Conservation (phyloP, 1,139 yeast genomes). For the Yamadazyma siamensis region DNA sequence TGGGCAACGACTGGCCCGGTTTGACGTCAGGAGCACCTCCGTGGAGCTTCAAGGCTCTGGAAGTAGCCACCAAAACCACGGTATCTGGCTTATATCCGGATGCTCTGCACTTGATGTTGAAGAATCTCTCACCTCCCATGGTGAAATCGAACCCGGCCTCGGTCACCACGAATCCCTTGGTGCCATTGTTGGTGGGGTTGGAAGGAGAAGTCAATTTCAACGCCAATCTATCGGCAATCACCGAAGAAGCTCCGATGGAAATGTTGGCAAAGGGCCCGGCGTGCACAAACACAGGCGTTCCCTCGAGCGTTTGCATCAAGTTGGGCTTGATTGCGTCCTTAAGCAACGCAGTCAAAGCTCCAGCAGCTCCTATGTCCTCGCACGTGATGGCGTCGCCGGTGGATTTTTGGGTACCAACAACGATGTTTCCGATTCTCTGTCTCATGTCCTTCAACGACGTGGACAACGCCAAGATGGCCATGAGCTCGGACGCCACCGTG, state of each 20-base stretch:
- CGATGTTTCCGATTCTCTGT: conserved; percentile 66
- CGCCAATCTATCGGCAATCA: conserved; percentile 72
- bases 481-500: conserved; percentile 77
- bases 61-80: conserved; percentile 76
- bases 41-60: conserved; percentile 74
- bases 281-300: conserved; percentile 80
- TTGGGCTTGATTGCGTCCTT: conserved; percentile 84
- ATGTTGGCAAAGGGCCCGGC: conserved; percentile 88
- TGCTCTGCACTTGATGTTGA: conserved; percentile 75
- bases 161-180: conserved; percentile 68
- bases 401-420: conserved; percentile 58
- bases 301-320: conserved; percentile 81
- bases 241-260: conserved; percentile 82
- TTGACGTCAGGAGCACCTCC: conserved; percentile 86
- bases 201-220: conserved; percentile 57
- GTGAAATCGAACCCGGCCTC: conserved; percentile 88
- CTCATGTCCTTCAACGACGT: conserved; percentile 65
- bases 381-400: conserved; percentile 68
- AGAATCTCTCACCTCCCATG: conserved; percentile 86
- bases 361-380: conserved; percentile 78
- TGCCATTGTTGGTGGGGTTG: conserved; percentile 40
- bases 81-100: conserved; percentile 71
- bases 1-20: conserved; percentile 74
- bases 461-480: conserved; percentile 78
- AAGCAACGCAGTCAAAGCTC: conserved; percentile 73